Base-by-base conservation (phyloP, 2,329 filamentous ascomycete genomes). In the Fragosphaeria purpurea region DNA sequence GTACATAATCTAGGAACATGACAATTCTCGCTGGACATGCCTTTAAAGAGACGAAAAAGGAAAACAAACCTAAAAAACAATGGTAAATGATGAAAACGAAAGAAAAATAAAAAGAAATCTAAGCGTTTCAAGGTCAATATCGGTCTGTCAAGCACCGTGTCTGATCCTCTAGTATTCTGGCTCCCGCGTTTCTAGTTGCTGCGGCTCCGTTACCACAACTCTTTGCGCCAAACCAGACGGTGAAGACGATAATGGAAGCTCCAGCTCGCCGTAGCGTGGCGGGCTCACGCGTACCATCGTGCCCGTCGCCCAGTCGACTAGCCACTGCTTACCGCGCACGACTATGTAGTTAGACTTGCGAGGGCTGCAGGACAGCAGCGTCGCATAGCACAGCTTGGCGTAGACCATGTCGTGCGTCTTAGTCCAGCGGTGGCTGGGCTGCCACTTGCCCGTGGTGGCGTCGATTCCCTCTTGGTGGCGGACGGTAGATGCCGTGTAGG, bases 361-460 rank as follows among this genome's bases (percentile, higher is more conserved):
- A 31, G 78, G 78, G 52, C 73, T 76, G 51, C 74, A 69, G 61
- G 75, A 77, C 31, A 79, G 67, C 8, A 81, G 65, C 46, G 78
- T 74, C n/a, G 74, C 73, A 61, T 79, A 79, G 63, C 77, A 81
- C 8, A 79, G 67, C 61, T 76, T 78, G 47, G 77, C 77, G 53
- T 81, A 81, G 33, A 79, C 65, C 63, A 79, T 69, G 57, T 81
- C 77, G 62, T 80, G 77, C 37, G 71, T 71, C 43, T 65, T 65
- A 6, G 74, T 74, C 77, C 77, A 80, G 47, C 68, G 64, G 57
- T 79, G 75, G 52, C 70, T 66, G 2, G 77, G 77, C 45, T 69
- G 65, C 77, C 77, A 81, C 60, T 81, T 81, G 40, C 67, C 77
- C 10, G 74, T 74, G 41, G 67, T 66, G 6, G 69, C 67, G 53